Evolutionary conservation across 371 early-diverging fungal genomes (phyloP).

Genomic region (Rhizomucor pusillus): DNA sequence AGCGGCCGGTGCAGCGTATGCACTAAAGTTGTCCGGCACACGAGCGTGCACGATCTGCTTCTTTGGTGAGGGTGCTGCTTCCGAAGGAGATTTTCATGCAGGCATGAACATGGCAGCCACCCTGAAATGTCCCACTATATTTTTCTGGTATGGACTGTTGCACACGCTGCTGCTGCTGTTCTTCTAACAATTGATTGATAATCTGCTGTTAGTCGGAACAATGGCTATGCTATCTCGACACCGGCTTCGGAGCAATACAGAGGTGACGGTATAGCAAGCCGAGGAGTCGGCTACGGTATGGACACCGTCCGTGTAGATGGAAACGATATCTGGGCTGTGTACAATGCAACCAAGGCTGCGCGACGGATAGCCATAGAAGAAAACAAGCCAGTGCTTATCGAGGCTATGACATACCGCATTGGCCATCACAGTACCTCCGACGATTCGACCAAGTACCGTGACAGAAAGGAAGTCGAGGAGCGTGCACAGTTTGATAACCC

Average conservation of each 20-base stretch:
- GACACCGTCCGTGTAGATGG: conserved; percentile 97
- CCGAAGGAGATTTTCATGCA: conserved; percentile 98
- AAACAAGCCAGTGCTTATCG: conserved; percentile 89
- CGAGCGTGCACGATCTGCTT: conserved; percentile 85
- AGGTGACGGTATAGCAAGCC: conserved; percentile 95
- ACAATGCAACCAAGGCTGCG: conserved; percentile 87
- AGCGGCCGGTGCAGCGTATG: conserved; percentile 95
- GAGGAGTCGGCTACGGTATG: conserved; percentile 96
- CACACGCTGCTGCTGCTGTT: background rate
- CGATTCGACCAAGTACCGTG: conserved; percentile 91
- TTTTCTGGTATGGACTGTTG: conserved; percentile 74
- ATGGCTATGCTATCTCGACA: conserved; percentile 98
- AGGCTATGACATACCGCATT: conserved; percentile 97
- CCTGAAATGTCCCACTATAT: conserved; percentile 86
- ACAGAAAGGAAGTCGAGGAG: conserved; percentile 84
- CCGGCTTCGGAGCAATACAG: conserved; percentile 93
- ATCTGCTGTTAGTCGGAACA: conserved; percentile 76
- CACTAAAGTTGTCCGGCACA: conserved; percentile 78
- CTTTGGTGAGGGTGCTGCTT: conserved; percentile 98
- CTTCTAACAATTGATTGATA: background rate
- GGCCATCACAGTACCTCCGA: conserved; percentile 98
- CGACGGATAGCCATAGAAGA: conserved; percentile 78
- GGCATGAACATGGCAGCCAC: conserved; percentile 97
- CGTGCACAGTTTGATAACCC: conserved; percentile 82
- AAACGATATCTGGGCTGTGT: conserved; percentile 96